Evolutionary conservation across 169 alveolate genomes (phyloP), one percentile per base, ranked within the genome.

Genomic region (Plasmodium chabaudi): DNA sequence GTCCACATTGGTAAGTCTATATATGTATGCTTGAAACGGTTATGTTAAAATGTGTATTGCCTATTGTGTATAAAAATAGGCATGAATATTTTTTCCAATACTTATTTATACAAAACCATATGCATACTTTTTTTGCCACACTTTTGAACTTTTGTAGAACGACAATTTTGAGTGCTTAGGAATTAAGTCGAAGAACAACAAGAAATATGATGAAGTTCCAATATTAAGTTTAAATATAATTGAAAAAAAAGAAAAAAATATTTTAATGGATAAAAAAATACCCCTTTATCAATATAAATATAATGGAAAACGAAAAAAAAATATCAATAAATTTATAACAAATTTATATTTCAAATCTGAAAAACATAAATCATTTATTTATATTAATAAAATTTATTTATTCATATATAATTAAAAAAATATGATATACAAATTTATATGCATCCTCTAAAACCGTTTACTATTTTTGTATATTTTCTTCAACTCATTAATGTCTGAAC

Each of bases 131-230:
- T 23, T 34, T 27, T 55, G 13, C 17, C 67, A 25, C 34, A 23
- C 10, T 27, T 15, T 15, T 13, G n/a, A 51, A 13, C 42, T 39
- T 27, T 60, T 60, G 42, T 25, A 79, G 89, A 79, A 79, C 27
- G n/a, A 79, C 82, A 79, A 79, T 71, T 79, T 79, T 60, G 89
- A 79, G 6, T 67, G 82, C 27, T 49, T 79, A 23, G 89, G 89
- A 56, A 71, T 79, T 19, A 67, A 53, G 63, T 27, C 89, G 1
- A 79, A 27, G 51, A 79, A 70, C 72, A 79, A 79, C 72, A 67
- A 67, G 60, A 79, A 67, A 63, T 79, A 67, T 61, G 84, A 79
- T 12, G 34, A 79, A 79, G 12, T 79, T 15, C 89, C 89, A 21
- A 55, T 67, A 21, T 49, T 79, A 79, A 79, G 72, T 4, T 56